phyloP scores from a whole-genome alignment of 257 asterid genomes.

The Catharanthus roseus region DNA sequence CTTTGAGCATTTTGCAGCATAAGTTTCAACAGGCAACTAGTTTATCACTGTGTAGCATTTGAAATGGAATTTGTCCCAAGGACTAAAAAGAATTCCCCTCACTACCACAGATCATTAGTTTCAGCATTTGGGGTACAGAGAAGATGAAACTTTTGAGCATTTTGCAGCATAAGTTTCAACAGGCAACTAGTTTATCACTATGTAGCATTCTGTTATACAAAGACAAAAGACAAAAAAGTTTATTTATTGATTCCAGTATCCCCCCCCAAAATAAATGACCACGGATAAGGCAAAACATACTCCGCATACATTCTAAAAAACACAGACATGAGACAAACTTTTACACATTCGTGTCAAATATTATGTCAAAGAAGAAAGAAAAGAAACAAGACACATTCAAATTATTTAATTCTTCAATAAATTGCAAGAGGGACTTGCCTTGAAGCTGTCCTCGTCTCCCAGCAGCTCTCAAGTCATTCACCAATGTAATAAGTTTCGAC shows the following conservation, averaged over 20 bases:
- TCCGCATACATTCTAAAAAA: not conserved
- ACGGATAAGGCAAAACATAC: not conserved
- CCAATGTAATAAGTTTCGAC: conserved; percentile 50
- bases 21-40: not conserved
- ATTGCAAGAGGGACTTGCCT: conserved; percentile 40
- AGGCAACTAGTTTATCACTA: no score
- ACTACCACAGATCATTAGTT: not conserved
- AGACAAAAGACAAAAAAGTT: not conserved
- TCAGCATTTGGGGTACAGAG: not conserved
- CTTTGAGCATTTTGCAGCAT: not conserved
- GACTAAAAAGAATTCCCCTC: not conserved
- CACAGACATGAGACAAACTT: not conserved
- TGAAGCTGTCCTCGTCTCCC: conserved; percentile 78
- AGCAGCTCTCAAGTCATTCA: conserved; percentile 74
- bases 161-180: not conserved
- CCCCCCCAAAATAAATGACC: not conserved
- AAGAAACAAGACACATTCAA: not conserved
- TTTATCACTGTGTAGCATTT: no score
- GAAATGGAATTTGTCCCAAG: no score
- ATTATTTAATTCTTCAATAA: conserved; percentile 2
- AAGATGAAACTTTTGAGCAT: not conserved
- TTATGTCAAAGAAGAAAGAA: not conserved
- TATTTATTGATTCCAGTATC: not conserved
- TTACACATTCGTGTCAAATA: no score
- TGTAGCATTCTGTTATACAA: not conserved